Base-by-base conservation (phyloP, 106 monocot genomes). In the Allium sativum region DNA sequence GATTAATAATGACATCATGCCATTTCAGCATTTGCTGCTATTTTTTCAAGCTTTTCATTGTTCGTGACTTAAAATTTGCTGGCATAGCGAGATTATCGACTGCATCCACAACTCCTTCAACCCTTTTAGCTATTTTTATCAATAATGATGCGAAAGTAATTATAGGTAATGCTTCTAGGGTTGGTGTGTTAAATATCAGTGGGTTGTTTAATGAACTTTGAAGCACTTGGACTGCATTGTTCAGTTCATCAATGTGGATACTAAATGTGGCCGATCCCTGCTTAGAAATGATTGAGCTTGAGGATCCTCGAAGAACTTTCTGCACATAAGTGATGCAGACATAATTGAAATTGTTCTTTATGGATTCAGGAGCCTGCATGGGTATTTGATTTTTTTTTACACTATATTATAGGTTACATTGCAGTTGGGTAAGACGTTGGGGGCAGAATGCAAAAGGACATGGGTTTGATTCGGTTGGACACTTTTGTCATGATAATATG, bases 291-390 rank as follows among this genome's bases (percentile, higher is more conserved):
- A 82, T 72, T 1, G 79, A 79, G 59, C 12, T 62, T 0, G 77
- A 67, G 9, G 63, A n/a, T 56, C 85, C 90, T 53, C 59, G 79
- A 40, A 90, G 53, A 48, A 82, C 62, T n/a, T 61, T 72, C 67
- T 9, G 62, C 48, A 51, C 71, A 69, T 45, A 90, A 20, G 45
- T 31, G 50, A 56, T 65, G 81, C 81, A 90, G 6, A 50, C 63
- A 48, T 57, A 62, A 17, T 68, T 65, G 10, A 90, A 58, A 54
- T 72, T 64, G 14, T 66, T 52, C 59, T 76, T 77, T 19, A 75
- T n/a, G 51, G 52, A 22, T 7, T 65, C 69, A 0, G 76, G 62
- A 21, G 72, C 73, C 69, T 70, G 60, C 31, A 31, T 31, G 31
- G 31, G 1, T 31, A 31, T 31, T 31, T 31, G 31, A 31, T 31